Base-by-base conservation (phyloP, 2,329 filamentous ascomycete genomes). In the Pezicula rhizophila region DNA sequence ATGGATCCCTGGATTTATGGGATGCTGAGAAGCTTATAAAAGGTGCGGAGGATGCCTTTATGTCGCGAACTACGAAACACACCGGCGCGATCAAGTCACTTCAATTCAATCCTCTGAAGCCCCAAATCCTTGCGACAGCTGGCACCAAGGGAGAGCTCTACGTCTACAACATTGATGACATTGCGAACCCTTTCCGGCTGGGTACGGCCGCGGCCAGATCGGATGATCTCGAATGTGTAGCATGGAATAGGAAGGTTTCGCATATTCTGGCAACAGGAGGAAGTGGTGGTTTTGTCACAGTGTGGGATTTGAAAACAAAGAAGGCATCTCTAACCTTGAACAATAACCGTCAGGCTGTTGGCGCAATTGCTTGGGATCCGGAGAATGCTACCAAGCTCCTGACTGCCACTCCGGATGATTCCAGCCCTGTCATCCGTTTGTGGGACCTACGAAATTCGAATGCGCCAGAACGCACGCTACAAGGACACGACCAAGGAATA, bases 261-360 rank as follows among this genome's bases (percentile, higher is more conserved):
- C 92, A 99, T 66, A 99, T 99, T 66, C 73, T 99, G 58, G 93
- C 92, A 15, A 97, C 92, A 8, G 93, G 93, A 57, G 92, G 91
- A 64, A 87, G 83, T 53, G 91, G 90, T 44, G 93, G 93, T 4
- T 95, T 97, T 63, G 91, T 97, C 33, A 97, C 93, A 2, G 92
- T 99, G 15, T 99, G 93, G 93, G 93, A 99, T 70, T 78, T 97
- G 56, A 96, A 96, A 75, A 90, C 89, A 11, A 97, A 96, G 79
- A 96, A 96, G 72, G 90, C 96, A 60, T 96, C 91, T 48, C 74
- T 99, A 69, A 96, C 91, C 33, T 76, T 99, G 56, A 99, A 96
- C 75, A 87, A 88, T 64, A 93, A 89, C 64, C 83, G 93, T 54
- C 99, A 96, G 71, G 79, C 91, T 47, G 90, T 97, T 62, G 96